Conservation (phyloP, 495 filamentous ascomycete genomes). For the Aspergillus panamensis region DNA sequence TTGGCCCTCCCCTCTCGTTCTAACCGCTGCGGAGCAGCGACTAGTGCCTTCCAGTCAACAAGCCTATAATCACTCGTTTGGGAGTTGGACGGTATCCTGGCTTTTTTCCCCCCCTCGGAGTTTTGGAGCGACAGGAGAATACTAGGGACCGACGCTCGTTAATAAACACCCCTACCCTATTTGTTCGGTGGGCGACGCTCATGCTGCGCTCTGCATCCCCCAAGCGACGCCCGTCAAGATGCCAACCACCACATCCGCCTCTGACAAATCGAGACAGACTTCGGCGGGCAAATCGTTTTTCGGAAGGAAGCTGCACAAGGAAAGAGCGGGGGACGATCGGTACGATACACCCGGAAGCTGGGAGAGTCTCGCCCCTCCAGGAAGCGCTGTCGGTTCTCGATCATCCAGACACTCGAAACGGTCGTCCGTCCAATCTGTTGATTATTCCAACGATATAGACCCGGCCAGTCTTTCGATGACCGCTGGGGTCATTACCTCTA, state of each 20-base stretch:
- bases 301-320: constrained; percentile 70
- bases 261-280: constrained; percentile 77
- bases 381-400: constrained; percentile 61
- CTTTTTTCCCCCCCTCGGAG: neutral
- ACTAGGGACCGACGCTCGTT: neutral
- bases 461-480: constrained; percentile 60
- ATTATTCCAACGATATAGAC: constrained; percentile 49
- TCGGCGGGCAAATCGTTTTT: constrained; percentile 87
- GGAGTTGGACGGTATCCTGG: constrained; percentile 1
- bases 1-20: constrained; percentile 19
- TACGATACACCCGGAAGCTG: constrained; percentile 53
- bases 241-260: constrained; percentile 56
- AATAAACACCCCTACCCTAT: constrained; percentile 10
- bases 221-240: constrained; percentile 44
- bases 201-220: constrained; percentile 42
- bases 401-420: constrained; percentile 78
- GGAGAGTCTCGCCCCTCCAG: constrained; percentile 47
- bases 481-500: constrained; percentile 83
- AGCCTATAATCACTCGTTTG: constrained; percentile 1
- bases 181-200: constrained; percentile 28
- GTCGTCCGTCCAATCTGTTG: constrained; percentile 71
- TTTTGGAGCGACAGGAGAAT: constrained; percentile 7
- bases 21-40: constrained; percentile 26
- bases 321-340: constrained; percentile 56
- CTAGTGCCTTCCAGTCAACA: constrained; percentile 19